Base-by-base conservation (phyloP, 106 monocot genomes). In the Xerophyta viscosa region DNA sequence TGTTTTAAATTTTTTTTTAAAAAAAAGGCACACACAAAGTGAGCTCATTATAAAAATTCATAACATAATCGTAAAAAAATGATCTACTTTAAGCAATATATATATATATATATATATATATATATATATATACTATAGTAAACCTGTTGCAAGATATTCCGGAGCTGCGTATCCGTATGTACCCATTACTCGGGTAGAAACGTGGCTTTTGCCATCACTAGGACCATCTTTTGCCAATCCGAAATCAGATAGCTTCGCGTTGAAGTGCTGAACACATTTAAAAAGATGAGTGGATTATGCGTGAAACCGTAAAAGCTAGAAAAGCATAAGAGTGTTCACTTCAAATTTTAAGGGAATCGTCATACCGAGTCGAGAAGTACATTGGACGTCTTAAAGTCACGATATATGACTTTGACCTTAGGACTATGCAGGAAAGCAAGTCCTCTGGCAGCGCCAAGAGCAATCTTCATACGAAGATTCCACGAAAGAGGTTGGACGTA, bases 401-500 rank as follows among this genome's bases (percentile, higher is more conserved):
- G 52, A 17, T 52, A 27, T 25, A 52, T 52, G 3, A 52, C 52
- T 29, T 52, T 25, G 11, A 29, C 19, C 22, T 27, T 29, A 12
- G 14, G 10, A 27, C 52, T 52, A 18, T 52, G 52, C 11, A 52
- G 27, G 26, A 52, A 52, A 27, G 52, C 13, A n/a, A 52, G 1
- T 18, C 52, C 52, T 29, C 29, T 25, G 14, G 52, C n/a, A n/a
- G n/a, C n/a, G n/a, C n/a, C n/a, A n/a, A n/a, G n/a, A n/a, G n/a
- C n/a, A n/a, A n/a, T n/a, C n/a, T n/a, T n/a, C n/a, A n/a, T n/a
- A n/a, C n/a, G n/a, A n/a, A n/a, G n/a, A n/a, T n/a, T n/a, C n/a
- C 52, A 29, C 14, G 73, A 67, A 37, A 67, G 61, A 8, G 73
- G 73, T 39, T 73, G 73, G 44, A 67, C 66, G 61, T 67, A 28